Evolutionary conservation across 805 yeast genomes (phyloP).

Genomic region (Candida vartiovaarae): DNA sequence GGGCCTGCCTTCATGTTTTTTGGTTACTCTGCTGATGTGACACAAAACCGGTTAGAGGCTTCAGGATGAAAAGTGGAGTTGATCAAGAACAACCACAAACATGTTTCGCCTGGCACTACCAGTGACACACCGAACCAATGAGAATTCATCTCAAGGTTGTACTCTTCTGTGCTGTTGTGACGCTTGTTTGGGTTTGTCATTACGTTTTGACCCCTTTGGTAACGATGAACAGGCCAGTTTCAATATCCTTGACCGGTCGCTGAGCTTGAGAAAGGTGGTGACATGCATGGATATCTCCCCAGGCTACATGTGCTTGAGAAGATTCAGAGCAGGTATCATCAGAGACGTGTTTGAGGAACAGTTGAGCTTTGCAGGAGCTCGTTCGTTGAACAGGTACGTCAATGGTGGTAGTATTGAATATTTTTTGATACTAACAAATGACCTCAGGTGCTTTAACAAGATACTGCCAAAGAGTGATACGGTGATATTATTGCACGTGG

Average conservation of each 20-base stretch:
- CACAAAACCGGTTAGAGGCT: neutral
- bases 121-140: neutral
- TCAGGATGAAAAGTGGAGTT: neutral
- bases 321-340: conserved; percentile 5
- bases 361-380: neutral
- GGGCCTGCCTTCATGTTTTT: too few relatives aligned
- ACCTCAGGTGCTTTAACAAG: too few relatives aligned
- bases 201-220: neutral
- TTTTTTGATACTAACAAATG: neutral
- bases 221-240: neutral
- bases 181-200: neutral
- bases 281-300: conserved; percentile 8
- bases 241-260: conserved; percentile 1
- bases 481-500: neutral
- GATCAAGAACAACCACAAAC: neutral
- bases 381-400: neutral
- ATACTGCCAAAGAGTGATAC: too few relatives aligned
- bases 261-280: conserved; percentile 5
- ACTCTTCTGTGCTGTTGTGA: neutral
- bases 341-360: conserved; percentile 1
- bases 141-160: neutral
- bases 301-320: conserved; percentile 8
- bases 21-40: neutral
- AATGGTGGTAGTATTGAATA: neutral
- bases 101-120: too few relatives aligned